These are phyloP conservation scores for Canavalia gladiata DNA, from an alignment of 306 rosid genomes.

Conservation along the genomic window DNA sequence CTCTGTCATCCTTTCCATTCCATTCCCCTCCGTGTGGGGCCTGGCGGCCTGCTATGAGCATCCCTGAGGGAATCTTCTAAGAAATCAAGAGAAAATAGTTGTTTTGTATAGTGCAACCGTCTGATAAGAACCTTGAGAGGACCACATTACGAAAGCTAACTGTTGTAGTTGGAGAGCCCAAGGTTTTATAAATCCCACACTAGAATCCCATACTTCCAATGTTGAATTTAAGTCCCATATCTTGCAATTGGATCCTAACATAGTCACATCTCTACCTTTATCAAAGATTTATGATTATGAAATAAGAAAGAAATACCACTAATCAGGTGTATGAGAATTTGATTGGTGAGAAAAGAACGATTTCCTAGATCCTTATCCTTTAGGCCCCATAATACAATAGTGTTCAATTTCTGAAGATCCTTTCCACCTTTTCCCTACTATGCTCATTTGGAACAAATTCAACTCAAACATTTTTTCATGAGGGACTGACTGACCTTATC, in stretches of 20 bases:
- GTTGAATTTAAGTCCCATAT: too few species aligned
- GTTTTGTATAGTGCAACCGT: background rate
- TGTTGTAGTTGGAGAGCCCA: too few species aligned
- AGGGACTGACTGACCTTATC: background rate
- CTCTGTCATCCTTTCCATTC: background rate
- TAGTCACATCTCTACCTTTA: background rate
- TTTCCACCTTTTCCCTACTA: background rate
- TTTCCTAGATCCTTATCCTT: background rate
- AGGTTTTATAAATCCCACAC: too few species aligned
- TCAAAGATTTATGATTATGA: background rate
- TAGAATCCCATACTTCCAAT: too few species aligned
- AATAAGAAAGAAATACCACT: constrained; percentile 8
- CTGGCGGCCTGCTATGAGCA: background rate
- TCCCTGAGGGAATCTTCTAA: background rate
- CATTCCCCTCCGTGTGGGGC: background rate
- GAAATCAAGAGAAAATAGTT: background rate
- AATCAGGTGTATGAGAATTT: background rate
- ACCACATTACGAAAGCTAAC: too few species aligned
- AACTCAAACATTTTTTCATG: constrained; percentile 8
- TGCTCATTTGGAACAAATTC: constrained; percentile 25
- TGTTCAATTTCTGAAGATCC: background rate
- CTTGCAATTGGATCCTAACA: background rate
- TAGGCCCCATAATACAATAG: background rate
- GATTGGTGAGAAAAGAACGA: background rate
- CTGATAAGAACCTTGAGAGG: too few species aligned